Conservation (phyloP, 2,329 filamentous ascomycete species). For the Ophiostoma tasmaniense region DNA sequence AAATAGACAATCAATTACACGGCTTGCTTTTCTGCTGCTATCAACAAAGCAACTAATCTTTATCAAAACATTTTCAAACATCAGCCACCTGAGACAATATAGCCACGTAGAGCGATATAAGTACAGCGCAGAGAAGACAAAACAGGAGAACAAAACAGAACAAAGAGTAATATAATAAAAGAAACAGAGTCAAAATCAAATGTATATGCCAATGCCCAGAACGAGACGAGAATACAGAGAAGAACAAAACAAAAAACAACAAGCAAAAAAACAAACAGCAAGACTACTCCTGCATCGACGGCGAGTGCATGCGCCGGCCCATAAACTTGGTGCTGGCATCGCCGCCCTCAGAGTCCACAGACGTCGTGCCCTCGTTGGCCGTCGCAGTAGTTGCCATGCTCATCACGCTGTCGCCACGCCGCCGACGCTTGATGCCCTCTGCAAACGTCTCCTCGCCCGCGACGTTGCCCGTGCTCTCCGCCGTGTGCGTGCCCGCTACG, state of each 20-base stretch:
- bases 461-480: background rate
- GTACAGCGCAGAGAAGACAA: background rate
- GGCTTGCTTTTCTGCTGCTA: slow-evolving; percentile 4
- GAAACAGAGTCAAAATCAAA: background rate
- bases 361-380: background rate
- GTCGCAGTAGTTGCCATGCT: slow-evolving; percentile 18
- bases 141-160: background rate
- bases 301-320: slow-evolving; percentile 20
- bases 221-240: background rate
- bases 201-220: slow-evolving; percentile 4
- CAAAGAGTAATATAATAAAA: background rate
- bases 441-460: slow-evolving; percentile 12
- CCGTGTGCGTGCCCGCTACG: slow-evolving; percentile 4
- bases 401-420: slow-evolving; percentile 20
- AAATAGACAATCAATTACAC: background rate
- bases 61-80: slow-evolving; percentile 4
- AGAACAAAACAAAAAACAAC: background rate
- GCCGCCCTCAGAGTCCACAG: slow-evolving; percentile 22
- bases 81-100: background rate
- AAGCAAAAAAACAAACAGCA: background rate
- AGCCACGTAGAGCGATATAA: background rate
- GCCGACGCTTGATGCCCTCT: background rate
- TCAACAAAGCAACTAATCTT: background rate
- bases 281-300: slow-evolving; percentile 2
- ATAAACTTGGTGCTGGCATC: slow-evolving; percentile 24